Evolutionary conservation across 2,329 filamentous ascomycete genomes (phyloP).

Genomic region (Paracamarosporium sp.): DNA sequence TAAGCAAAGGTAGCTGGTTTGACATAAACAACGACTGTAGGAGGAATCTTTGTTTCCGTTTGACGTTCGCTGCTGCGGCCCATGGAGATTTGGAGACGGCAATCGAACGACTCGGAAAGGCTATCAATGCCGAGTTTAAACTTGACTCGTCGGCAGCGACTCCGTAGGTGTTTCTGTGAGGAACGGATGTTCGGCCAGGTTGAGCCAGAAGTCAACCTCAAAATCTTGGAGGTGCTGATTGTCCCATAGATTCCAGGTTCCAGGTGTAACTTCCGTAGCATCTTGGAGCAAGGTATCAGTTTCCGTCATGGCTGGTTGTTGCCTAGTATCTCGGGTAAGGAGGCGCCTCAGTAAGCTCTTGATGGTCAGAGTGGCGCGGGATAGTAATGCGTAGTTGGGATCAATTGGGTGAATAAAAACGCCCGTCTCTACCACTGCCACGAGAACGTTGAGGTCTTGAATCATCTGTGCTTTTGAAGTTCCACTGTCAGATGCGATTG

Average conservation of each 20-base stretch:
- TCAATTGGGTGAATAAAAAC: background rate
- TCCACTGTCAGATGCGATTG: background rate
- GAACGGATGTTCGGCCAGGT: constrained; percentile 5
- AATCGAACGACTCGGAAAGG: background rate
- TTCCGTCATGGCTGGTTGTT: background rate
- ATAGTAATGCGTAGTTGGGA: constrained; percentile 3
- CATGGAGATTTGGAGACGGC: background rate
- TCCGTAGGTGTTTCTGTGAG: background rate
- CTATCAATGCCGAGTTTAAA: background rate
- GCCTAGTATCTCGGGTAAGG: background rate
- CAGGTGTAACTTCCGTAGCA: background rate
- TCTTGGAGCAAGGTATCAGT: background rate
- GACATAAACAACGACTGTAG: background rate
- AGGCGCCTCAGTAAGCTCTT: constrained; percentile 3
- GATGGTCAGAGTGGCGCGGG: constrained; percentile 1
- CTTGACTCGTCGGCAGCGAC: background rate
- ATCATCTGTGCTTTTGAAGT: constrained; percentile 1
- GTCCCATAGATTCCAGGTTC: constrained; percentile 1
- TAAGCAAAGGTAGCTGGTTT: background rate
- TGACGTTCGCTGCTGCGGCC: background rate
- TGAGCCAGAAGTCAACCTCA: constrained; percentile 6
- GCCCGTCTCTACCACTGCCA: background rate
- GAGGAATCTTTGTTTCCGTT: background rate
- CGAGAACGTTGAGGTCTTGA: constrained; percentile 2
- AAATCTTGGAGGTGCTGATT: constrained; percentile 5